phyloP scores from a whole-genome alignment of 1,284 basidiomycete species.

The Xanthoconium separans region DNA sequence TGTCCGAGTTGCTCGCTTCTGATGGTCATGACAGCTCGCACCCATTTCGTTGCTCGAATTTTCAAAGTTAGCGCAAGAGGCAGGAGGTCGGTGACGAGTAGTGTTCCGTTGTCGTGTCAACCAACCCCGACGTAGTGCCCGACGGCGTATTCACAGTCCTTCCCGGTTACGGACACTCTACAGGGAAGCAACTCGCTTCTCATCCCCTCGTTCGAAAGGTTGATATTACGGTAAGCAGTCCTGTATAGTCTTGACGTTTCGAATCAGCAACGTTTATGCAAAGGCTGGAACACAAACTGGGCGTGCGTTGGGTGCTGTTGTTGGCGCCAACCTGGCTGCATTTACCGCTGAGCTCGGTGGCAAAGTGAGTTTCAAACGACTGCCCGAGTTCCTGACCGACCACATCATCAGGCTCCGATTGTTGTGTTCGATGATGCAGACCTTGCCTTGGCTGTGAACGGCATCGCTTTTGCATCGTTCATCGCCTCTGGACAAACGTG shows the following conservation, averaged over 20 bases:
- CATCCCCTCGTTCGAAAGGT: constrained; percentile 73
- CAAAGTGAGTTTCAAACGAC: constrained; percentile 46
- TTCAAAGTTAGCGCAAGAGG: constrained; percentile 58
- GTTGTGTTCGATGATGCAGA: constrained; percentile 78
- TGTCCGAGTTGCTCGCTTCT: neutral
- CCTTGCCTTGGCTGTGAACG: constrained; percentile 67
- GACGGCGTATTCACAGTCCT: constrained; percentile 71
- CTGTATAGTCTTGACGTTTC: neutral
- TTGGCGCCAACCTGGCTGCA: constrained; percentile 67
- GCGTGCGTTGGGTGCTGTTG: constrained; percentile 64
- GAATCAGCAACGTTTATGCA: constrained; percentile 3
- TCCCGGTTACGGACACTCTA: constrained; percentile 63
- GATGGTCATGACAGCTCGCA: constrained; percentile 49
- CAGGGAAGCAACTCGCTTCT: constrained; percentile 63
- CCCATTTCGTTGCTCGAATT: constrained; percentile 79
- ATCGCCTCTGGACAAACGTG: constrained; percentile 85
- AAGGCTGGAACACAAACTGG: constrained; percentile 80
- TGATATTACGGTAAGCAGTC: constrained; percentile 67
- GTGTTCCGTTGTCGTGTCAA: neutral
- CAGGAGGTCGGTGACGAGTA: constrained; percentile 52
- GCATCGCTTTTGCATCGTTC: constrained; percentile 79
- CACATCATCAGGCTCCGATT: constrained; percentile 61
- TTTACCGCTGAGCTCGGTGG: constrained; percentile 83
- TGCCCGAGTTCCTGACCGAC: neutral
- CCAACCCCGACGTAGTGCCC: constrained; percentile 51